Base-by-base conservation (phyloP, 768 basidiomycete genomes). In the Kondoa subrosea region DNA sequence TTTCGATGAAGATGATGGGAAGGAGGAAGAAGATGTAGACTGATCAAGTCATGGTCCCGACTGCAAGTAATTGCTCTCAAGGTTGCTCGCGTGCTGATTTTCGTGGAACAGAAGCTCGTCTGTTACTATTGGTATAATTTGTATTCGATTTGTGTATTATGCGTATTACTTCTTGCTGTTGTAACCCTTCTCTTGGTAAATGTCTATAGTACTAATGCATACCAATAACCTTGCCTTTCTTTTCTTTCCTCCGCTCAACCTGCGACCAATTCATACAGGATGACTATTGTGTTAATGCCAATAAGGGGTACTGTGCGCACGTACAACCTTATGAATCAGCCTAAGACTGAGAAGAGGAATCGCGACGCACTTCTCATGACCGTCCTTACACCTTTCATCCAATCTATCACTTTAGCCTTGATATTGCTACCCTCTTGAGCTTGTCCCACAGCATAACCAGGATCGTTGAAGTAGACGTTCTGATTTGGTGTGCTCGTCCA, bases 11-110 rank as follows among this genome's bases (percentile, higher is more conserved):
- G 68, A 58, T 15, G 68, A 68, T 58, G 61, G 58, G 8, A 65
- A 65, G 29, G 68, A 68, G 66, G 67, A 68, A 33, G 65, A 68
- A 56, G 67, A 68, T 17, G 67, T 40, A 12, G 67, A 68, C 65
- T 14, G 61, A 65, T 56, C 3, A 8, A 15, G 60, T 63, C 33
- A 26, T 25, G 66, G 30, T 40, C 66, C 29, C 21, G 8, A 8
- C 34, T 34, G 56, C 14, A n/a, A 8, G 68, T 25, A 15, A 21
- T 31, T 12, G 34, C 26, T 40, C 50, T 66, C 4, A 26, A 65
- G 29, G 29, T 58, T 21, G 68, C 56, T 17, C 15, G 32, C 15
- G 68, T 32, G 2, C 56, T 65, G 29, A 66, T 65, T 50, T 33
- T 56, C 29, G 68, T 63, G n/a, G n/a, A n/a, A n/a, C n/a, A n/a